A percentile compares a stretch with the other conserved stretches of the same genome.
phyloP scores from a whole-genome alignment of 345 rosid genomes.

The Adansonia digitata region DNA sequence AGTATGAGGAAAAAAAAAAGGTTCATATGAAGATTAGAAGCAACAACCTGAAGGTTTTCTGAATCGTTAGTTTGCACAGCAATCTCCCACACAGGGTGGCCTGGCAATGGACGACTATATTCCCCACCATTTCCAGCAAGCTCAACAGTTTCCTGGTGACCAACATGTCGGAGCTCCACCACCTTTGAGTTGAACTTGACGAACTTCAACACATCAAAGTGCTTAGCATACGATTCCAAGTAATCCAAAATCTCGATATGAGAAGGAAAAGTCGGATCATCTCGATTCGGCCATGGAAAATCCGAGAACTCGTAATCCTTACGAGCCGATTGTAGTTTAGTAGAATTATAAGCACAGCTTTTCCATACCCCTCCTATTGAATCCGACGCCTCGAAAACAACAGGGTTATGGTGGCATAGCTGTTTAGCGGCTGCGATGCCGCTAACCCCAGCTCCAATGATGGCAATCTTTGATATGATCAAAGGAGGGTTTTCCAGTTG shows the following conservation, averaged over 20 bases:
- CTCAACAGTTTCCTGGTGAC: constrained; percentile 24
- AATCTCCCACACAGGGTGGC: constrained; percentile 73
- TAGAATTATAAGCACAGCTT: constrained; percentile 64
- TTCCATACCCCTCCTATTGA: constrained; percentile 52
- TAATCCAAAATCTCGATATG: constrained; percentile 58
- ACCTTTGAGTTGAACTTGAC: constrained; percentile 69
- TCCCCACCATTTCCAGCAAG: constrained; percentile 7
- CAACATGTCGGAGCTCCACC: constrained; percentile 48
- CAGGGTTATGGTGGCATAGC: constrained; percentile 54
- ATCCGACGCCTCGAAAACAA: constrained; percentile 59
- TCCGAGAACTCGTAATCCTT: constrained; percentile 74
- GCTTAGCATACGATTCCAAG: constrained; percentile 64
- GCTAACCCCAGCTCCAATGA: constrained; percentile 85
- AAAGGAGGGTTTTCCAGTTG: constrained; percentile 4
- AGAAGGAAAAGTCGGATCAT: constrained; percentile 55
- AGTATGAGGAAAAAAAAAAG: no score
- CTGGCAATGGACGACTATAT: constrained; percentile 42
- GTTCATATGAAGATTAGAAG: background rate
- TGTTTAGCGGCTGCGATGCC: constrained; percentile 80
- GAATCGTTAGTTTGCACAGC: constrained; percentile 43
- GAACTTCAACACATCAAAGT: constrained; percentile 56
- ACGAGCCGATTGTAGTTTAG: constrained; percentile 76
- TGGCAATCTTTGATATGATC: constrained; percentile 51
- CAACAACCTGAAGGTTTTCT: constrained; percentile 34
- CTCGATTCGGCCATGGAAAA: constrained; percentile 79